phyloP scores from a whole-genome alignment of 2,329 filamentous ascomycete genomes.

The Tolypocladium endophyticum region DNA sequence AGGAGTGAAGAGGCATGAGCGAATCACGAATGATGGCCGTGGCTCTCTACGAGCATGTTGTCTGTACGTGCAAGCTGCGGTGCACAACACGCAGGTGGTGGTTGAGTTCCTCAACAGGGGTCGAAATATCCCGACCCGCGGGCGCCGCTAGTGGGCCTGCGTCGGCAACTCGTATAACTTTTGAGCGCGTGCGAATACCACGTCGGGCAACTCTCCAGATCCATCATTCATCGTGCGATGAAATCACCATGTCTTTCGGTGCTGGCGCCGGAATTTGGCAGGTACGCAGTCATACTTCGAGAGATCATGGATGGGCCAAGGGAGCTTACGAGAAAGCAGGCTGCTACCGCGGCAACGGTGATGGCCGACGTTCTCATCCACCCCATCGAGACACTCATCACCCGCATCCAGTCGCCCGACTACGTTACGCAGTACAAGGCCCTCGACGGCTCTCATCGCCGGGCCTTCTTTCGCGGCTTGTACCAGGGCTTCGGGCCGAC shows the following conservation, averaged over 20 bases:
- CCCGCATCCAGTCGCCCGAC: conserved; percentile 7
- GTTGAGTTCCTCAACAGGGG: background rate
- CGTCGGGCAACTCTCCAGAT: background rate
- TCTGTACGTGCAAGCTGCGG: background rate
- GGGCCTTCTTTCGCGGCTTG: conserved; percentile 6
- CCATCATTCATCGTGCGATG: background rate
- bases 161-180: background rate
- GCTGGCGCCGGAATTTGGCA: background rate
- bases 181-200: background rate
- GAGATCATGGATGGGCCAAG: background rate
- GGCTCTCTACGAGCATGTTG: background rate
- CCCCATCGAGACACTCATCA: conserved; percentile 10
- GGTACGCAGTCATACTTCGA: background rate
- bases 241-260: background rate
- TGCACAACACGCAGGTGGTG: background rate
- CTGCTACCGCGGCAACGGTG: conserved; percentile 4
- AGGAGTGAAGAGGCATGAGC: background rate
- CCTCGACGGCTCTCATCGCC: conserved; percentile 3
- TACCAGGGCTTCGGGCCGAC: conserved; percentile 12
- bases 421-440: conserved; percentile 8
- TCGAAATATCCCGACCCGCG: background rate
- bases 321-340: background rate
- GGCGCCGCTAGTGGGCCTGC: background rate
- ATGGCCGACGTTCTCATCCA: conserved; percentile 6
- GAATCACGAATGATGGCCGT: background rate